Evolutionary conservation across 2,329 filamentous ascomycete species (phyloP).

Genomic region (Penicillium sp.): DNA sequence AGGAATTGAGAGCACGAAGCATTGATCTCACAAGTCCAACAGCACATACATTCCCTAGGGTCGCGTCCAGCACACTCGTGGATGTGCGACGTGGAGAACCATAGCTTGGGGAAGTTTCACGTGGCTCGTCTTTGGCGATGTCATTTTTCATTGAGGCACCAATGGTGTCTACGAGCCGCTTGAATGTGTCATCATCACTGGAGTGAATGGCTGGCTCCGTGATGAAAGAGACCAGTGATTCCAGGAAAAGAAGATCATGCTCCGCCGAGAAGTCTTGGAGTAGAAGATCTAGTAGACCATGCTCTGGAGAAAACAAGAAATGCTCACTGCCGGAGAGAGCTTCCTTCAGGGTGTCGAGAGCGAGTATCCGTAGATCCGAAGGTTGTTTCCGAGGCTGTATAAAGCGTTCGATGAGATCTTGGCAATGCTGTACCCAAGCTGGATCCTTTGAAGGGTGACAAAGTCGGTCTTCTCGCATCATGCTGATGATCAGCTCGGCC

Average conservation of each 20-base stretch:
- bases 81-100: conserved; percentile 32
- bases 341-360: conserved; percentile 41
- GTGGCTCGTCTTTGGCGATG: conserved; percentile 28
- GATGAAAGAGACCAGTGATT: conserved; percentile 40
- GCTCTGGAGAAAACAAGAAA: conserved; percentile 30
- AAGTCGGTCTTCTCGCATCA: conserved; percentile 33
- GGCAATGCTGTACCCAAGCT: conserved; percentile 36
- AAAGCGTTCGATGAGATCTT: conserved; percentile 37
- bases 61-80: conserved; percentile 31
- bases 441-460: conserved; percentile 33
- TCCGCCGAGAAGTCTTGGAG: conserved; percentile 38
- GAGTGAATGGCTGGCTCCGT: conserved; percentile 33
- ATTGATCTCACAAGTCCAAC: conserved; percentile 73
- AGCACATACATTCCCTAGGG: conserved; percentile 61
- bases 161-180: conserved; percentile 33
- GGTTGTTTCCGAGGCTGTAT: conserved; percentile 38
- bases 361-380: conserved; percentile 40
- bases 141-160: conserved; percentile 39
- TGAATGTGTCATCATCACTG: conserved; percentile 34
- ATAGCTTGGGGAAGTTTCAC: conserved; percentile 41
- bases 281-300: conserved; percentile 34
- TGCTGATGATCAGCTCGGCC: conserved; percentile 39
- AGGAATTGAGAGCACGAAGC: conserved; percentile 65
- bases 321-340: conserved; percentile 35
- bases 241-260: conserved; percentile 38